Evolutionary conservation across 805 yeast species (phyloP), one percentile per base, ranked within the genome.

Genomic region (Wickerhamiella azyma): DNA sequence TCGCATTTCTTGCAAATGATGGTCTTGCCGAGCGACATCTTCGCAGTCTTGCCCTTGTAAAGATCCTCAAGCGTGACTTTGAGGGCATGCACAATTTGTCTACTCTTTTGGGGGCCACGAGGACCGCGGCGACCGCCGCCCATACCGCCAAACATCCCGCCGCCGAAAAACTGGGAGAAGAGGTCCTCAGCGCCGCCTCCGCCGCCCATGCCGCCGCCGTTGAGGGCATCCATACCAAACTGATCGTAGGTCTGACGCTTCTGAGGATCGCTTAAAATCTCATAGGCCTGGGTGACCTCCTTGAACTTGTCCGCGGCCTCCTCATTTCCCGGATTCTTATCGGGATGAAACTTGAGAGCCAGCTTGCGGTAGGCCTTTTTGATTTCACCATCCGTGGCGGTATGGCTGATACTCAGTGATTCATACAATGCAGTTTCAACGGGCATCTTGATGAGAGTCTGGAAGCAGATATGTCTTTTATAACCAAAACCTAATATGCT

Each of bases 291-390:
- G 16, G 94, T 77, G 56, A 85, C 74, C 64, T 86, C 96, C 67
- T 89, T 92, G 67, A 89, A 89, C 68, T 85, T 89, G 61, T 89
- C 97, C 45, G 95, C 92, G 26, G 94, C 96, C 64, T 88, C 97
- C 16, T 58, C 63, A 35, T 60, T 56, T 73, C 61, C 63, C 42
- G 74, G 77, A 60, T 83, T 81, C 66, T 85, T 85, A 58, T 85
- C 95, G 1, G 95, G 95, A 60, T 85, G 95, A 55, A 78, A 75
- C 53, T 71, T 74, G 51, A 83, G 70, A 5, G 94, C 94, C 50
- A 76, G 69, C 52, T 76, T 75, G 55, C 88, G 70, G 64, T 81
- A 85, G 1, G 94, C 86, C 60, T 81, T 83, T 60, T 82, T 82
- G 57, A 85, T 75, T 50, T 77, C 80, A 2, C 63, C 58, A 9